Percentiles rank a stretch among this genome's conserved stretches.
phyloP scores from a whole-genome alignment of 108 stramenopile genomes.

The Discostella stelligeroides region DNA sequence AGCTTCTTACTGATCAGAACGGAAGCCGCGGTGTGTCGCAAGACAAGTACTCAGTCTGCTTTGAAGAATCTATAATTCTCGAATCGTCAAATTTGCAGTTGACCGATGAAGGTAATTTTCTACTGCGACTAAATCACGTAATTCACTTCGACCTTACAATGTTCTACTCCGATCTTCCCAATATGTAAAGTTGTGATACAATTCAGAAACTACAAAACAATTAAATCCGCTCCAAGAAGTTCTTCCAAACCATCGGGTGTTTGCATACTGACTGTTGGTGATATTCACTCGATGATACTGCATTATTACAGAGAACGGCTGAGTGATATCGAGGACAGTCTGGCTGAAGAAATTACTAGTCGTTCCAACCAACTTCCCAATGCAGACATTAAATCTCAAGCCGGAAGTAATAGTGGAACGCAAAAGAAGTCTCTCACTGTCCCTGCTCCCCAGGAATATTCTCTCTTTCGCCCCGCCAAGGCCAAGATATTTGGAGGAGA shows the following conservation, averaged over 20 bases:
- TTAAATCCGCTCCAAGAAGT: constrained; percentile 14
- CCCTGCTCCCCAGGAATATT: constrained; percentile 39
- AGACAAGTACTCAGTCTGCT: constrained; percentile 29
- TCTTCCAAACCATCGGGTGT: constrained; percentile 28
- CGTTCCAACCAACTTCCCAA: constrained; percentile 1
- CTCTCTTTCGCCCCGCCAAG: constrained; percentile 33
- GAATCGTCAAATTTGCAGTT: constrained; percentile 40
- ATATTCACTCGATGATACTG: constrained; percentile 32
- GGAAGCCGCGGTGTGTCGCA: constrained; percentile 15
- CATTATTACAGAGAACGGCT: constrained; percentile 36
- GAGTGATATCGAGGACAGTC: constrained; percentile 9
- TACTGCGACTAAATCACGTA: neutral
- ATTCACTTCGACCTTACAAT: neutral
- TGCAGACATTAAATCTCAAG: constrained; percentile 1
- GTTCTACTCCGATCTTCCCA: neutral
- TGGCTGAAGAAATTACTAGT: constrained; percentile 10
- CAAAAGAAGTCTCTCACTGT: constrained; percentile 9
- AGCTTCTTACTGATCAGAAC: constrained; percentile 27
- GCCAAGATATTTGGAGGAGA: constrained; percentile 13
- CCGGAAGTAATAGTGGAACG: neutral
- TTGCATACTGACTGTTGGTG: constrained; percentile 37
- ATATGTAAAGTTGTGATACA: constrained; percentile 21
- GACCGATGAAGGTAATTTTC: constrained; percentile 33
- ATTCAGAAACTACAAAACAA: constrained; percentile 35
- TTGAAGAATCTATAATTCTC: constrained; percentile 39